Evolutionary conservation across 805 yeast genomes (phyloP).

Genomic region (Blastobotrys peoriensis): DNA sequence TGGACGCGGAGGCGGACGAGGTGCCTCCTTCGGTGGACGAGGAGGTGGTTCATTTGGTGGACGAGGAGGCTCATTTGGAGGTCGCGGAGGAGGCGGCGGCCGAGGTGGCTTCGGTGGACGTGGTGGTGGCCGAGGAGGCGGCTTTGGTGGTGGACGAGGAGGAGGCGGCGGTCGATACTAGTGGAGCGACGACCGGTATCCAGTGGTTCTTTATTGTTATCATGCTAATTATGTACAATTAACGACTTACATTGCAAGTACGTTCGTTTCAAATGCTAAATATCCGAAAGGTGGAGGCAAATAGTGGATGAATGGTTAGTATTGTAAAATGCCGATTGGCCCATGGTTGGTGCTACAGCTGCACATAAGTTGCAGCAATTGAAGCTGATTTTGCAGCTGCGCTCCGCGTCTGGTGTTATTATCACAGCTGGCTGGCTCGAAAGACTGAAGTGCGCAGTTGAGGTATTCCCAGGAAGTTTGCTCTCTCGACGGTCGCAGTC

Average conservation of each 20-base stretch:
- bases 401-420: too few species aligned
- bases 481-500: constrained; percentile 8
- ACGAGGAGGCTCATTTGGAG: constrained; percentile 18
- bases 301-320: too few species aligned
- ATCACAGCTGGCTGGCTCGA: too few species aligned
- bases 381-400: too few species aligned
- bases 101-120: constrained; percentile 31
- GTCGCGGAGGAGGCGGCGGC: constrained; percentile 24
- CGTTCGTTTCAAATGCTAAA: too few species aligned
- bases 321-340: too few species aligned
- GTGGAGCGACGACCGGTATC: background rate
- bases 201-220: background rate
- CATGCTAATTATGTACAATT: constrained; percentile 2
- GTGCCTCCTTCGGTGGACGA: constrained; percentile 37
- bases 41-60: constrained; percentile 28
- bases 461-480: constrained; percentile 20
- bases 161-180: constrained; percentile 25
- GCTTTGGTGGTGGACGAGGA: constrained; percentile 35
- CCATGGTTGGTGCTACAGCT: too few species aligned
- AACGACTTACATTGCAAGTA: too few species aligned
- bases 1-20: constrained; percentile 42
- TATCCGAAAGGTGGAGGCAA: too few species aligned
- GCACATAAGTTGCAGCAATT: too few species aligned
- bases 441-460: constrained; percentile 26
- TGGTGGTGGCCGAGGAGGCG: constrained; percentile 41